These are phyloP conservation scores for Penicillium sp. DNA, from an alignment of 2,329 filamentous ascomycete genomes.

Conservation along the genomic window DNA sequence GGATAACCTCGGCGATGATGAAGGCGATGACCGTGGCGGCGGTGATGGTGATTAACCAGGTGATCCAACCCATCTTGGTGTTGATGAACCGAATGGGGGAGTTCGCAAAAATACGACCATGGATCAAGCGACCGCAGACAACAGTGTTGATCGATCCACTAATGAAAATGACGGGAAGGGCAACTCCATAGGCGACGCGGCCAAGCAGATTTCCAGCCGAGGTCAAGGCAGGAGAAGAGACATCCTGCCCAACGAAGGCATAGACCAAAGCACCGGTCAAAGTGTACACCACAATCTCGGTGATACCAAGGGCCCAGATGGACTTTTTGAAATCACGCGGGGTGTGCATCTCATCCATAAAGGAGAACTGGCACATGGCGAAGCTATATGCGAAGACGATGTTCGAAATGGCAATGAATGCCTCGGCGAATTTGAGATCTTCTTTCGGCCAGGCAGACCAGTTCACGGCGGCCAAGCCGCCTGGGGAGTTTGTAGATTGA, in stretches of 20 bases:
- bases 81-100: constrained; percentile 10
- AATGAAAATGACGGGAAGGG: constrained; percentile 6
- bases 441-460: constrained; percentile 10
- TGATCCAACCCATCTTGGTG: constrained; percentile 13
- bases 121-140: constrained; percentile 8
- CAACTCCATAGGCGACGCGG: constrained; percentile 5
- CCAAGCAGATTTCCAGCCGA: constrained; percentile 8
- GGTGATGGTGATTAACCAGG: constrained; percentile 4
- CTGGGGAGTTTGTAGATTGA: neutral
- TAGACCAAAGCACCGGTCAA: constrained; percentile 9
- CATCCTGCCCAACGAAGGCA: constrained; percentile 8
- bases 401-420: constrained; percentile 7
- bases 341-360: constrained; percentile 8
- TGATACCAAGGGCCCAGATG: constrained; percentile 9
- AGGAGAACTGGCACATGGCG: constrained; percentile 12
- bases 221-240: constrained; percentile 6
- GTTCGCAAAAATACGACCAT: constrained; percentile 10
- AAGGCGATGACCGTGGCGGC: constrained; percentile 9
- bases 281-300: constrained; percentile 10
- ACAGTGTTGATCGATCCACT: constrained; percentile 12
- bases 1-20: constrained; percentile 10
- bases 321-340: constrained; percentile 9
- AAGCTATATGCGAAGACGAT: constrained; percentile 12
- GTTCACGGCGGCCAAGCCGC: constrained; percentile 1
- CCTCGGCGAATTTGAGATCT: constrained; percentile 4